A percentile compares a stretch with the other conserved stretches of the same genome.
phyloP scores from a whole-genome alignment of 192 early-diverging fungal genomes.

The Fimicolochytrium jonesii region DNA sequence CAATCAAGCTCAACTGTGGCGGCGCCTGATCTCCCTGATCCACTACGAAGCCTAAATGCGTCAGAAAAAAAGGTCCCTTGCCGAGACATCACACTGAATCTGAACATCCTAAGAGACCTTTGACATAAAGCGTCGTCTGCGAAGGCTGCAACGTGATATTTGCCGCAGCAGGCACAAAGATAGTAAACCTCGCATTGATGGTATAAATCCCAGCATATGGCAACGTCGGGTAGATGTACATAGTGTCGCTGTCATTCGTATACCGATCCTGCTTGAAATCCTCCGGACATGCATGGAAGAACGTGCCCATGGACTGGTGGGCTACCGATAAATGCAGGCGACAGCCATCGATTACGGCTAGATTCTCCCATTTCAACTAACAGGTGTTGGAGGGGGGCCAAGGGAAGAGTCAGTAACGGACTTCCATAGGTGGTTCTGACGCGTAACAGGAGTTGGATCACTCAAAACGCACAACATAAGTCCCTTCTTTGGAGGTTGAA shows the following conservation, averaged over 20 bases:
- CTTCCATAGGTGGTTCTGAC: too few relatives aligned
- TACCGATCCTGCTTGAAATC: neutral
- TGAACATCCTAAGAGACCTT: too few relatives aligned
- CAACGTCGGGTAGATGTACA: conserved; percentile 8
- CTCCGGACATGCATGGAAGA: conserved; percentile 15
- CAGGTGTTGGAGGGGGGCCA: neutral
- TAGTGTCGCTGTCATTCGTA: neutral
- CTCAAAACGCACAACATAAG: conserved; percentile 3
- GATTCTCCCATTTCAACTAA: conserved; percentile 17
- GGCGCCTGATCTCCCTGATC: neutral
- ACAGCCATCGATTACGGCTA: conserved; percentile 11
- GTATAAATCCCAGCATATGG: conserved; percentile 15
- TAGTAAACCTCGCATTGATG: conserved; percentile 11
- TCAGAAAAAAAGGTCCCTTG: too few relatives aligned
- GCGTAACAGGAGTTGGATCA: too few relatives aligned
- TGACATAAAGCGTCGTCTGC: neutral
- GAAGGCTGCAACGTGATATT: conserved; percentile 10
- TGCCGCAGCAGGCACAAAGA: conserved; percentile 1
- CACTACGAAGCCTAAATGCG: too few relatives aligned
- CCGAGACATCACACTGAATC: too few relatives aligned
- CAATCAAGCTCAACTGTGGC: neutral
- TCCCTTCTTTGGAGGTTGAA: neutral
- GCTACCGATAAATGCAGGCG: conserved; percentile 9
- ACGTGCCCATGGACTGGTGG: conserved; percentile 12
- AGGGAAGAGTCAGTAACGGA: too few relatives aligned